Evolutionary conservation across 1,284 basidiomycete species (phyloP).

Genomic region (Sanghuangporus baumii): DNA sequence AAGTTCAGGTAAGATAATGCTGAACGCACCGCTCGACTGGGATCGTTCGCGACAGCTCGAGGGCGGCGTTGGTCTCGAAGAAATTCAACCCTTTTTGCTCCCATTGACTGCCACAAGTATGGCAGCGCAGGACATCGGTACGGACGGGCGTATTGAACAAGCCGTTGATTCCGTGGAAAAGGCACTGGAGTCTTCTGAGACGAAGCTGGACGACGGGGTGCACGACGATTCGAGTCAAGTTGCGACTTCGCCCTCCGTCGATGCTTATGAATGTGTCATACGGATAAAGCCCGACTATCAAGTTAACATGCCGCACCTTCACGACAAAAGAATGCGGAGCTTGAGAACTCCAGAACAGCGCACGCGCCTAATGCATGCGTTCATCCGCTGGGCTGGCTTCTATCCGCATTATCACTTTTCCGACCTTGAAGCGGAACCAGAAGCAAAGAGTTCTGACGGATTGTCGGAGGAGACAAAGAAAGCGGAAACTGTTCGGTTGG

Average conservation of each 20-base stretch:
- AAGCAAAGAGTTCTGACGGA: background rate
- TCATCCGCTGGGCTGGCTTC: conserved; percentile 14
- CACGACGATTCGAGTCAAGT: background rate
- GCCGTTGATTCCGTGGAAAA: background rate
- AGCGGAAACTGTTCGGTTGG: background rate
- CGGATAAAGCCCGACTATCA: background rate
- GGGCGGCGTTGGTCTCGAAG: conserved; percentile 9
- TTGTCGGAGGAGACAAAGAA: background rate
- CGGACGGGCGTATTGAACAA: background rate
- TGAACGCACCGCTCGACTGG: background rate
- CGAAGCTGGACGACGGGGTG: background rate
- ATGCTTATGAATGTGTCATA: background rate
- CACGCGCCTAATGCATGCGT: background rate
- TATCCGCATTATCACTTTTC: conserved; percentile 7
- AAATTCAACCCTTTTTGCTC: conserved; percentile 4
- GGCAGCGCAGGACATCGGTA: background rate
- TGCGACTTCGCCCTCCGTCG: background rate
- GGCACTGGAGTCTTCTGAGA: background rate
- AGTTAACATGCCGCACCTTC: background rate
- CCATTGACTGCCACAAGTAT: background rate
- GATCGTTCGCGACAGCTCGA: background rate
- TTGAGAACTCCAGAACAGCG: background rate
- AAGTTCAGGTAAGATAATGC: background rate
- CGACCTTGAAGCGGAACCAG: background rate
- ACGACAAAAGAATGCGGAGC: background rate